Percentiles rank a stretch among this genome's conserved stretches.
These are phyloP conservation scores for Arthroderma sp. DNA, from an alignment of 2,329 filamentous ascomycete species.

Conservation along the genomic window DNA sequence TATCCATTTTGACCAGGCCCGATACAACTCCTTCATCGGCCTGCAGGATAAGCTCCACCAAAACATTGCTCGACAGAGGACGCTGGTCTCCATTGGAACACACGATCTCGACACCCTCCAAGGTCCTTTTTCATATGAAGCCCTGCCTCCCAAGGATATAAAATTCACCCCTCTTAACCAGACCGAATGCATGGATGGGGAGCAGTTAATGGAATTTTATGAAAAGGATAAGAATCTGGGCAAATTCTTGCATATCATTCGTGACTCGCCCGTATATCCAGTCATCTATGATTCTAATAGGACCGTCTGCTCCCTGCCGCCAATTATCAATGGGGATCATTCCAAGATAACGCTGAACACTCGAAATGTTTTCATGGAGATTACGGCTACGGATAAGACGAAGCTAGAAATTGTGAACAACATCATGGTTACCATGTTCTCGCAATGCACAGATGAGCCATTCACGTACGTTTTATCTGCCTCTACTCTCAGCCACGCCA, in stretches of 20 bases:
- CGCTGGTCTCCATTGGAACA: conserved; percentile 91
- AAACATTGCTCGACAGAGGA: conserved; percentile 85
- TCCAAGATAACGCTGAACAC: conserved; percentile 91
- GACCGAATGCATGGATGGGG: conserved; percentile 71
- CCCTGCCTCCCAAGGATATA: conserved; percentile 80
- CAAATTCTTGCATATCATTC: conserved; percentile 85
- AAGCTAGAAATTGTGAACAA: conserved; percentile 94
- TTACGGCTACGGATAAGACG: conserved; percentile 88
- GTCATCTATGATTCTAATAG: conserved; percentile 86
- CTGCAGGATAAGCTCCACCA: conserved; percentile 97
- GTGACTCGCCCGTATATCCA: conserved; percentile 85
- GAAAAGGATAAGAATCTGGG: conserved; percentile 88
- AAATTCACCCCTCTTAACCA: conserved; percentile 86
- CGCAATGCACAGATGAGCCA: conserved; percentile 70
- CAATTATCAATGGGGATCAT: conserved; percentile 95
- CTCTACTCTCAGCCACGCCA: background rate
- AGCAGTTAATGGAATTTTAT: conserved; percentile 88
- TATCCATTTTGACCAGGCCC: conserved; percentile 78
- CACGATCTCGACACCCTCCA: conserved; percentile 90
- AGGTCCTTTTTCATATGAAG: conserved; percentile 95
- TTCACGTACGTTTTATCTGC: conserved; percentile 49
- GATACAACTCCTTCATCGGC: conserved; percentile 94
- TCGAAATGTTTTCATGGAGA: conserved; percentile 91
- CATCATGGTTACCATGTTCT: conserved; percentile 97
- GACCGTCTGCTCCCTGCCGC: conserved; percentile 81